These are phyloP conservation scores for Sarocladium oryzae DNA, from an alignment of 2,329 filamentous ascomycete species.

Conservation along the genomic window DNA sequence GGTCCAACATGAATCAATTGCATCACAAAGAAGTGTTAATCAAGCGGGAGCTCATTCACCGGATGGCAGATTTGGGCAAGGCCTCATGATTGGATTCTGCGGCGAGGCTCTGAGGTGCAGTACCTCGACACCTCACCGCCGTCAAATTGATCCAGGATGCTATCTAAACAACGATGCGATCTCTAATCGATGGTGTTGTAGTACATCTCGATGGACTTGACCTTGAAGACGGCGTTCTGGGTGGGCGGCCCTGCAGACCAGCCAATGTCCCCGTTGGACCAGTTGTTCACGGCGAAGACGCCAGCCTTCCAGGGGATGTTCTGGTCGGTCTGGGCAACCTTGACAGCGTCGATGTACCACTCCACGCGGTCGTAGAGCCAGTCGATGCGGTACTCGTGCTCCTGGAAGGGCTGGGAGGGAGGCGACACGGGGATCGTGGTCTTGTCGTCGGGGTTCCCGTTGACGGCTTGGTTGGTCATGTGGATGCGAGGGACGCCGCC, in stretches of 20 bases:
- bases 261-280: conserved; percentile 23
- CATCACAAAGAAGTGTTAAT: no score
- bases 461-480: conserved; percentile 24
- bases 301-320: conserved; percentile 20
- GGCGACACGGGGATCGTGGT: conserved; percentile 13
- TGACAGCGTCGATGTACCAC: conserved; percentile 22
- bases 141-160: no score
- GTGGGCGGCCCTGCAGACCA: conserved; percentile 24
- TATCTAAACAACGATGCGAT: no score
- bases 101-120: no score
- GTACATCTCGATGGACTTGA: conserved; percentile 24
- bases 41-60: no score
- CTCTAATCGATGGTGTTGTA: conserved; percentile 17
- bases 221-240: conserved; percentile 22
- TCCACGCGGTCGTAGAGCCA: conserved; percentile 20
- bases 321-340: conserved; percentile 19
- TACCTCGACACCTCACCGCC: no score
- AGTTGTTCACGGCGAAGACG: conserved; percentile 26
- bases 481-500: conserved; percentile 19
- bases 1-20: no score
- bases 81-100: no score
- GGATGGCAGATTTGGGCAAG: no score
- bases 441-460: conserved; percentile 14
- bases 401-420: conserved; percentile 12
- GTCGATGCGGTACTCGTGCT: conserved; percentile 26